Evolutionary conservation across 2,329 filamentous ascomycete species (phyloP).

Genomic region (Metarhizium album): DNA sequence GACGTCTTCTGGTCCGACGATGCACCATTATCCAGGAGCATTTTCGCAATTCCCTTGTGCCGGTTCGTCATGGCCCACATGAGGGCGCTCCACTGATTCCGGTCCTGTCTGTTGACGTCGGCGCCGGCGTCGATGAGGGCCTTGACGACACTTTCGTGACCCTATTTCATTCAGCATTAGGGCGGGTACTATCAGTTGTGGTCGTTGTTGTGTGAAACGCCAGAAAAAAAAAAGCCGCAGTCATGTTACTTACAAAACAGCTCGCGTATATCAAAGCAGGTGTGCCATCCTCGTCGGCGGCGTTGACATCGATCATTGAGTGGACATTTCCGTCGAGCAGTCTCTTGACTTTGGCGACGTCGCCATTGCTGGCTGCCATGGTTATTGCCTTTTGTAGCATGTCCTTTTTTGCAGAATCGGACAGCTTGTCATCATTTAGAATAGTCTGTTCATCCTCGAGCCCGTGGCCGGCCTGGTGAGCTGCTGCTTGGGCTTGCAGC

Average conservation of each 20-base stretch:
- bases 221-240: background rate
- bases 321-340: conserved; percentile 66
- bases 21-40: conserved; percentile 82
- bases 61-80: conserved; percentile 99
- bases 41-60: conserved; percentile 91
- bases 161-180: conserved; percentile 38
- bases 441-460: conserved; percentile 75
- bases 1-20: conserved; percentile 95
- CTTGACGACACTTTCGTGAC: conserved; percentile 80
- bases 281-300: conserved; percentile 86
- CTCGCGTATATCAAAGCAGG: conserved; percentile 96
- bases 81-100: conserved; percentile 91
- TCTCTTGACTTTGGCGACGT: conserved; percentile 67
- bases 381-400: conserved; percentile 80
- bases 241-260: conserved; percentile 81
- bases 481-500: conserved; percentile 83
- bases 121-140: conserved; percentile 77
- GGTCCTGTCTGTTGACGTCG: conserved; percentile 85
- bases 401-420: conserved; percentile 65
- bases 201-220: conserved; percentile 4
- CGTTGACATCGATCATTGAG: conserved; percentile 72
- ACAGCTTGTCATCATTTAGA: conserved; percentile 60
- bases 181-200: background rate
- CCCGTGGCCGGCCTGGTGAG: conserved; percentile 61
- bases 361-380: conserved; percentile 94